A percentile compares a stretch with the other conserved stretches of the same genome.
Evolutionary conservation across 306 rosid species (phyloP).

Genomic region (Amphicarpaea edgeworthii): DNA sequence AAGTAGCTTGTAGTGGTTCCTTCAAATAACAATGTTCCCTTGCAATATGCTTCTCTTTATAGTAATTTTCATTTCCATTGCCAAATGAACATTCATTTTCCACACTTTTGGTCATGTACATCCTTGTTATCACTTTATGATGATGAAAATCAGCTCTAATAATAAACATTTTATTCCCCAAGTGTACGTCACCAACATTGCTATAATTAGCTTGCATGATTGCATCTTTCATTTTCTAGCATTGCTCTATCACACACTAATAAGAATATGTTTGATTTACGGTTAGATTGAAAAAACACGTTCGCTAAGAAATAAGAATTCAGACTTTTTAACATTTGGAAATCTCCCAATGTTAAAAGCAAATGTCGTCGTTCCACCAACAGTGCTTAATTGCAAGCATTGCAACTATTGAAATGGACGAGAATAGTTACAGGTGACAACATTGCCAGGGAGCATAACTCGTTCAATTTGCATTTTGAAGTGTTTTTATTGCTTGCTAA

Average conservation of each 20-base stretch:
- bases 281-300: too few relatives aligned
- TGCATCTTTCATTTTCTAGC: slow-evolving; percentile 3
- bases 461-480: slow-evolving; percentile 5
- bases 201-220: neutral
- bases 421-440: neutral
- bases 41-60: slow-evolving; percentile 16
- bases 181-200: neutral
- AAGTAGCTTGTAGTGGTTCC: slow-evolving; percentile 47
- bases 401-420: neutral
- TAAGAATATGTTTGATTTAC: too few relatives aligned
- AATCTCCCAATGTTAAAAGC: too few relatives aligned
- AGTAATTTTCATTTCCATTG: neutral
- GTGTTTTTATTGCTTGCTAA: slow-evolving; percentile 44
- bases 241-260: neutral
- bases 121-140: slow-evolving; percentile 17
- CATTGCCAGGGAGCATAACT: slow-evolving; percentile 3
- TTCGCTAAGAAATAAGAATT: too few relatives aligned
- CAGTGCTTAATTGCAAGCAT: neutral
- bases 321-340: too few relatives aligned
- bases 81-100: slow-evolving; percentile 17
- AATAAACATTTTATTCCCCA: neutral
- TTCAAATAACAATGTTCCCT: slow-evolving; percentile 2
- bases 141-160: slow-evolving; percentile 1
- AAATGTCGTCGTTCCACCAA: slow-evolving; percentile 3
- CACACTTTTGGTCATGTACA: slow-evolving; percentile 31